A percentile compares a stretch with the other conserved stretches of the same genome.
Evolutionary conservation across 805 yeast species (phyloP).

Genomic region (Metschnikowia peoriensis): DNA sequence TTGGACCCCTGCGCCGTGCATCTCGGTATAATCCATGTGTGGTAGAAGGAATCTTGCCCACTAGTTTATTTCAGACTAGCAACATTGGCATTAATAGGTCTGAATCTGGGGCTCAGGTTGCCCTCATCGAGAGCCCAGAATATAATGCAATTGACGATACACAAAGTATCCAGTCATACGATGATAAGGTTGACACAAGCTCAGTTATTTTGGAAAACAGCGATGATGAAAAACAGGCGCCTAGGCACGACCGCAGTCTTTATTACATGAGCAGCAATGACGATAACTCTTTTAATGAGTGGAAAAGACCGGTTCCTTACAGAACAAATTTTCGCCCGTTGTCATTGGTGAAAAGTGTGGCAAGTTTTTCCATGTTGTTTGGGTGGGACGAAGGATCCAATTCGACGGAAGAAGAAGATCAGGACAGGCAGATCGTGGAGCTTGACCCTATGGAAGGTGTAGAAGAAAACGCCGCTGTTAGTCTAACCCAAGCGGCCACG

Average conservation of each 20-base stretch:
- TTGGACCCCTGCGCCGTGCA: not conserved
- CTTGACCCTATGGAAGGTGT: not conserved
- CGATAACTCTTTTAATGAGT: not conserved
- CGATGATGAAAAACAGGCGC: not conserved
- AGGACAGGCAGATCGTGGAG: not conserved
- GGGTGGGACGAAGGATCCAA: not conserved
- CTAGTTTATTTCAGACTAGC: not conserved
- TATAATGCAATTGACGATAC: not conserved
- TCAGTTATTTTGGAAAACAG: not conserved
- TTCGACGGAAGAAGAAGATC: not conserved
- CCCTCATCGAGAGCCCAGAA: not conserved
- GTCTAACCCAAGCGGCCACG: not conserved
- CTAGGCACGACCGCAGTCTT: not conserved
- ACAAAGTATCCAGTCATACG: not conserved
- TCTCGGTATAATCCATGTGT: not conserved
- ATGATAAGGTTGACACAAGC: not conserved
- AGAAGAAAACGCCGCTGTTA: not conserved
- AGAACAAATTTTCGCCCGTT: not conserved
- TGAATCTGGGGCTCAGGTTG: not conserved
- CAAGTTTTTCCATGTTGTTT: not conserved
- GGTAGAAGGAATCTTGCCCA: not conserved
- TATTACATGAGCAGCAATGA: constrained; percentile 3
- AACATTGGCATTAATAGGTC: not conserved
- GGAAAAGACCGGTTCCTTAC: not conserved
- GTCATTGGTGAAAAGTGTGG: not conserved